phyloP scores from a whole-genome alignment of 2,329 filamentous ascomycete species.

The Stromatinia cepivora region DNA sequence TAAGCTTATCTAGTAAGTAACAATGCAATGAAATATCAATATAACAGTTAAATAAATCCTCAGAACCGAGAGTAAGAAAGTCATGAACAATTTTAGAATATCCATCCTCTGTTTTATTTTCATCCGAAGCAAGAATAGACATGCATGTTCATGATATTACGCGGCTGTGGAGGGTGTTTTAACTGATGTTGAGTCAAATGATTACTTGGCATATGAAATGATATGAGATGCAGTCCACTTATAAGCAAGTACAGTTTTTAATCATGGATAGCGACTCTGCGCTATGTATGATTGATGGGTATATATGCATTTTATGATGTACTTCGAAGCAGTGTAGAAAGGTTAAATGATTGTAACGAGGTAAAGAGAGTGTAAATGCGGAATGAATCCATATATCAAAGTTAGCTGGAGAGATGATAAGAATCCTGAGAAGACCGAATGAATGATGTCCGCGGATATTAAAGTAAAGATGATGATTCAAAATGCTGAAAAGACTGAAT shows the following conservation, averaged over 20 bases:
- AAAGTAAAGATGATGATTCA: too few relatives aligned
- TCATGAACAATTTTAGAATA: neutral
- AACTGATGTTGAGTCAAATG: neutral
- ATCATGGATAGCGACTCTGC: neutral
- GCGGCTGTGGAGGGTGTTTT: neutral
- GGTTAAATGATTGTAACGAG: neutral
- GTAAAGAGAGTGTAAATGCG: neutral
- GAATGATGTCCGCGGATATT: too few relatives aligned
- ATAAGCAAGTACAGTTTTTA: neutral
- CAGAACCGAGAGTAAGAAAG: too few relatives aligned
- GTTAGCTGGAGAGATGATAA: neutral
- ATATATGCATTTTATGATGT: neutral
- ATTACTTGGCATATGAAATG: neutral
- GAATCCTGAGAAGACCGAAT: too few relatives aligned
- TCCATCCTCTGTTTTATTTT: neutral
- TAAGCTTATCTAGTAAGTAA: neutral
- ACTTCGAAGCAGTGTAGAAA: neutral
- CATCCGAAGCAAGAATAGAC: neutral
- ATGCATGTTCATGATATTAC: neutral
- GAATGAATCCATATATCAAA: too few relatives aligned
- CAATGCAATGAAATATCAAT: neutral
- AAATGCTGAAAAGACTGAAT: too few relatives aligned
- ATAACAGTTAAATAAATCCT: neutral
- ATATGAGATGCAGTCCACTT: neutral
- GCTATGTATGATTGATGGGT: neutral